A percentile compares a stretch with the other conserved stretches of the same genome.
Evolutionary conservation across 257 asterid genomes (phyloP).

Genomic region (Solanum pinnatisectum): DNA sequence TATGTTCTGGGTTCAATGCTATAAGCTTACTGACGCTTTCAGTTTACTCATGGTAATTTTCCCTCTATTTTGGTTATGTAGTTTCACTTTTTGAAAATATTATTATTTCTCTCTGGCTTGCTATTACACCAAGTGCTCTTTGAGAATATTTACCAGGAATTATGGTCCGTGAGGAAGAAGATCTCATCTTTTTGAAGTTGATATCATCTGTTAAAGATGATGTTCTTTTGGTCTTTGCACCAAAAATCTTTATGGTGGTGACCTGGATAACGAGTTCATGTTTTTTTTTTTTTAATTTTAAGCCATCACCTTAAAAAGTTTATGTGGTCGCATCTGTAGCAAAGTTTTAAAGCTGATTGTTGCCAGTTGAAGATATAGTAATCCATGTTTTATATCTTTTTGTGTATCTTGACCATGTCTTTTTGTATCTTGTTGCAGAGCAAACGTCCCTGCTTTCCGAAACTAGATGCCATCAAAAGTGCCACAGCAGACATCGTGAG

Average conservation of each 20-base stretch:
- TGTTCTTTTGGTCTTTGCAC: neutral
- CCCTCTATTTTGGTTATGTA: neutral
- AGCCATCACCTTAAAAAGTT: neutral
- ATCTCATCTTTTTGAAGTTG: neutral
- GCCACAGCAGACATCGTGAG: conserved; percentile 97
- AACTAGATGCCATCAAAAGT: conserved; percentile 74
- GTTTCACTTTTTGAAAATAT: neutral
- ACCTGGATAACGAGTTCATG: neutral
- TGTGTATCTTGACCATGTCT: neutral
- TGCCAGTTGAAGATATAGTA: neutral
- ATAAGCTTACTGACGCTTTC: conserved; percentile 61
- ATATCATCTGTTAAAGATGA: neutral
- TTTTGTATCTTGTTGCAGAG: conserved; percentile 46
- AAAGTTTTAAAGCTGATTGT: neutral
- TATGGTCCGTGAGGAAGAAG: neutral
- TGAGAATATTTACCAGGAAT: neutral
- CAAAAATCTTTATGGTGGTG: neutral
- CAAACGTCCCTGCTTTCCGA: conserved; percentile 84
- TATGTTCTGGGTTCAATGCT: conserved; percentile 95
- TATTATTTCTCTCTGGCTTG: neutral
- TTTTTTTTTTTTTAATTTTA: too few relatives aligned
- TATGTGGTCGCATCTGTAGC: neutral
- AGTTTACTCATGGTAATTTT: conserved; percentile 51
- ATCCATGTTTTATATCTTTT: neutral
- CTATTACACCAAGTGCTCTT: neutral